Base-by-base conservation (phyloP, 805 yeast species). In the Yarrowia porcina region DNA sequence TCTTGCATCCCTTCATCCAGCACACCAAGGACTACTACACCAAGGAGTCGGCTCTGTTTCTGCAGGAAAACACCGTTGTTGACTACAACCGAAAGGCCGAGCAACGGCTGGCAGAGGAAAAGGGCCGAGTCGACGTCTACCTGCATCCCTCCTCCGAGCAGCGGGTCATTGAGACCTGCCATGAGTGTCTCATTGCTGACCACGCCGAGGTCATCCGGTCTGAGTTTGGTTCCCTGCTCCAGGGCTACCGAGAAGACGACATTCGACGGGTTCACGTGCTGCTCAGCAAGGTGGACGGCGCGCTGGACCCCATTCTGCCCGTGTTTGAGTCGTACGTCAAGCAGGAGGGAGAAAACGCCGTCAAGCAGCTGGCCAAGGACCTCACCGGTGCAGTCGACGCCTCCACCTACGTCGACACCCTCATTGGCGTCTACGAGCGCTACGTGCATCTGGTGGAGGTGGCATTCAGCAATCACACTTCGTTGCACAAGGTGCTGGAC, bases 1-100 rank as follows among this genome's bases (percentile, higher is more conserved):
- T 93, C 70, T 97, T 94, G 73, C 80, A 36, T 44, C 83, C 85
- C 39, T 94, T 90, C 72, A 79, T 94, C 67, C 84, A 82, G 23
- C 86, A 83, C 25, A 78, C 82, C 3, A 68, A 66, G 15, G 67
- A 71, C 38, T 90, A 85, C 72, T 90, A 89, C 75, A 76, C 79
- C 21, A 78, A 78, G 45, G 97, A 91, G 74, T 85, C 94, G 39
- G 75, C 77, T 17, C 80, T 79, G 44, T 91, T 85, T 72, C 78
- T 94, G 65, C 75, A 81, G 3, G 82, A 83, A 30, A 88, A 91
- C 73, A 88, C 90, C 67, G 93, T 93, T 54, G 93, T 92, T 23
- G 96, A 90, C 70, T 94, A 94, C 76, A 86, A 94, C 83, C 84
- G 82, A 65, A 89, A 87, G 73, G 96, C 97, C 39, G 91, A 89